Conservation (phyloP, 306 rosid genomes). For the Abrus precatorius region DNA sequence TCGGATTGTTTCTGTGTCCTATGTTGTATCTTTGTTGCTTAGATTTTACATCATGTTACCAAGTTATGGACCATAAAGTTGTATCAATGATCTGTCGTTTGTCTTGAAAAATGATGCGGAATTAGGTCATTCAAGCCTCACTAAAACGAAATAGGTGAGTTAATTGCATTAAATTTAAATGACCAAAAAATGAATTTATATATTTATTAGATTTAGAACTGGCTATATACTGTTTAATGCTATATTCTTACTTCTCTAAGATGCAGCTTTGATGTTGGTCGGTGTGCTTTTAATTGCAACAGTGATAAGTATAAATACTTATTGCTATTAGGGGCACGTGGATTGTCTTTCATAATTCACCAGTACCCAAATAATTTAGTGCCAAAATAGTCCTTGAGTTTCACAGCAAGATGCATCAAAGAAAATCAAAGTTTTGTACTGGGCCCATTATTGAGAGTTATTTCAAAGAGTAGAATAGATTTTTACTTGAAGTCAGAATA, state of each 20-base stretch:
- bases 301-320: constrained; percentile 9
- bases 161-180: not conserved
- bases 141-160: not conserved
- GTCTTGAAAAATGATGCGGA: constrained; percentile 16
- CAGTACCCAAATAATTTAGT: not conserved
- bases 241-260: constrained; percentile 13
- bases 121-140: constrained; percentile 20
- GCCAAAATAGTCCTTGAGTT: constrained; percentile 10
- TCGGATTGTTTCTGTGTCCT: not conserved
- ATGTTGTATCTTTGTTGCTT: not conserved
- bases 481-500: constrained; percentile 27
- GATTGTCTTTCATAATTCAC: not conserved
- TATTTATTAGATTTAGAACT: not conserved
- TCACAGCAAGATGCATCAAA: constrained; percentile 34
- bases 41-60: not conserved
- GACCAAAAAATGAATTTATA: not conserved
- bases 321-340: not conserved
- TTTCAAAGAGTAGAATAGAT: constrained; percentile 21
- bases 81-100: constrained; percentile 20
- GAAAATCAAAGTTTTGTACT: constrained; percentile 8
- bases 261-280: constrained; percentile 30
- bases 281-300: constrained; percentile 23
- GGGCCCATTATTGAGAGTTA: constrained; percentile 12
- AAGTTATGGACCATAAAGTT: constrained; percentile 17
- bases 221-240: not conserved